Evolutionary conservation across 345 rosid genomes (phyloP).

Genomic region (Draba incana): DNA sequence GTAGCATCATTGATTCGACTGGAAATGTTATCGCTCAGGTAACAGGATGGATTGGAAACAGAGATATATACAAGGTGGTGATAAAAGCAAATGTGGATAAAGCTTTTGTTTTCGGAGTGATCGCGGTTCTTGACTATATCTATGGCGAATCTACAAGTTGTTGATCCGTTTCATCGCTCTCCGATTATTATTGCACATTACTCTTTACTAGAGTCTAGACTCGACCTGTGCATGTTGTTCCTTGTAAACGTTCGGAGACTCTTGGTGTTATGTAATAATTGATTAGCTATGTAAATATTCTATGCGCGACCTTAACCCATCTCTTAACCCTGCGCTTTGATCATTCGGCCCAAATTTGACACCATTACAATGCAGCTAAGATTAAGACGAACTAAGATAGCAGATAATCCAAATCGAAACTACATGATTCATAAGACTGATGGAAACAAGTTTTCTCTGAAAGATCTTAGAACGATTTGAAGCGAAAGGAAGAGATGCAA

Average conservation of each 20-base stretch:
- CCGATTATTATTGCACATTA: neutral
- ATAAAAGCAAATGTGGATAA: slow-evolving; percentile 63
- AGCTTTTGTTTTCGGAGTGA: slow-evolving; percentile 73
- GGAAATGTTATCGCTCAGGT: slow-evolving; percentile 67
- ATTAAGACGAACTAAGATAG: slow-evolving; percentile 29
- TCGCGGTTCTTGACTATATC: slow-evolving; percentile 74
- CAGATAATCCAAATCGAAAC: slow-evolving; percentile 6
- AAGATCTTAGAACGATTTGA: neutral
- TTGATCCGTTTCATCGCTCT: slow-evolving; percentile 23
- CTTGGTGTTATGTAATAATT: too few species aligned
- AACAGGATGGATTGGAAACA: slow-evolving; percentile 49
- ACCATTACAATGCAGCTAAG: neutral
- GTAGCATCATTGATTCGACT: slow-evolving; percentile 53
- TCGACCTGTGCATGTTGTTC: neutral
- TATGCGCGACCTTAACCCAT: neutral
- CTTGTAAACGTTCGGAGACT: neutral
- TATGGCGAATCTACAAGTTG: slow-evolving; percentile 80
- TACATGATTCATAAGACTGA: slow-evolving; percentile 14
- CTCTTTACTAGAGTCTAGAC: neutral
- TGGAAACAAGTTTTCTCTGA: slow-evolving; percentile 28
- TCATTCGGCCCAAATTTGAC: slow-evolving; percentile 4
- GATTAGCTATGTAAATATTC: too few species aligned
- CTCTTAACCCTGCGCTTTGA: neutral
- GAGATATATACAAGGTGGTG: slow-evolving; percentile 66
- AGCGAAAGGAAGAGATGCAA: slow-evolving; percentile 19